Evolutionary conservation across 495 filamentous ascomycete species (phyloP).

Genomic region (Aspergillus asperescens): DNA sequence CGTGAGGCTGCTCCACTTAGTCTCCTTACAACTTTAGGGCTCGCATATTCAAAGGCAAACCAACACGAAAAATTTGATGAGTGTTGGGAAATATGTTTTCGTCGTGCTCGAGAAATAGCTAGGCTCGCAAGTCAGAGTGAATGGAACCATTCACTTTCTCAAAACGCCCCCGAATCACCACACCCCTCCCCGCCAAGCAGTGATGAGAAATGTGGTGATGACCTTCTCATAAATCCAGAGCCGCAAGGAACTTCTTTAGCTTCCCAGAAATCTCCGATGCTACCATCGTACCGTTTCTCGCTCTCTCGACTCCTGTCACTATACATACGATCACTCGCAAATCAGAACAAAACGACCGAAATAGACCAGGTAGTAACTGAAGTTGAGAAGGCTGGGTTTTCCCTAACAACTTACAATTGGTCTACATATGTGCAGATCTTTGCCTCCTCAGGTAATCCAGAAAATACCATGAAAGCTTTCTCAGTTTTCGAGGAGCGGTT

Average conservation of each 20-base stretch:
- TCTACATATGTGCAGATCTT: conserved; percentile 47
- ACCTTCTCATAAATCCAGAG: neutral
- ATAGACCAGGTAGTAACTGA: conserved; percentile 46
- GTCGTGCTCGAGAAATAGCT: conserved; percentile 45
- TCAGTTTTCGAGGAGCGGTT: conserved; percentile 62
- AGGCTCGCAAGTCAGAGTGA: conserved; percentile 19
- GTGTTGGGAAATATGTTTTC: conserved; percentile 59
- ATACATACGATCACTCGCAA: conserved; percentile 55
- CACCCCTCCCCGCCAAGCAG: neutral
- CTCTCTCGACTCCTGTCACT: conserved; percentile 51
- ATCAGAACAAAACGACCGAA: conserved; percentile 39
- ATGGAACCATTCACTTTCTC: neutral
- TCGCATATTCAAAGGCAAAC: conserved; percentile 48
- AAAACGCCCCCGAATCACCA: neutral
- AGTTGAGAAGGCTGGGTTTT: conserved; percentile 58
- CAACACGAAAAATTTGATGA: conserved; percentile 55
- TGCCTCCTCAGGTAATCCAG: conserved; percentile 32
- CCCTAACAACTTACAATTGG: conserved; percentile 54
- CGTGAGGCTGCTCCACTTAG: conserved; percentile 43
- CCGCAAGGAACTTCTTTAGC: neutral
- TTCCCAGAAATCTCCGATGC: conserved; percentile 26
- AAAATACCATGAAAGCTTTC: conserved; percentile 53
- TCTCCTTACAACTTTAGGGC: conserved; percentile 63
- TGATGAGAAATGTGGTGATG: neutral
- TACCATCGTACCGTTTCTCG: conserved; percentile 52